Base-by-base conservation (phyloP, 345 rosid species). In the Eucalyptus polybractea region DNA sequence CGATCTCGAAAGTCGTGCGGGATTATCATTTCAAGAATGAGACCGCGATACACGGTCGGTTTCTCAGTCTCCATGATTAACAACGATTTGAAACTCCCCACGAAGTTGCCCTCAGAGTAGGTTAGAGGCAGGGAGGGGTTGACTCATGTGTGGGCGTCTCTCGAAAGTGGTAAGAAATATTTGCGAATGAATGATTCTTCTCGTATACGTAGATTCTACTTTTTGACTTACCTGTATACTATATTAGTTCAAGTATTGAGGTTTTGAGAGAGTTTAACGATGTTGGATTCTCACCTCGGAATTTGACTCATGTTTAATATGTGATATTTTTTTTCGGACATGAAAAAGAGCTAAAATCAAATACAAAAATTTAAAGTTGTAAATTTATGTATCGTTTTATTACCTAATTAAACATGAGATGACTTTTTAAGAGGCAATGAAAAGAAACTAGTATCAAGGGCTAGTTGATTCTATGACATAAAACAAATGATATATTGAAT, bases 341-440 rank as follows among this genome's bases (percentile, higher is more conserved):
- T 21, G 25, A 62, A 62, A 56, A 25, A 24, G 29, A 25, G 62
- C 29, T 56, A 24, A 56, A 56, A 56, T 5, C 29, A 25, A 56
- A 24, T 4, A 24, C 62, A 56, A 56, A 22, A 56, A 56, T 56
- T 56, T 24, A 10, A 24, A 56, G 13, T 24, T 56, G 62, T 56
- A 0, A 2, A 56, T 56, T 53, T 21, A 53, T 24, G 13, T 24
- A 1, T 56, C 62, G 1, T 56, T 0, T 4, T 24, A 56, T 24
- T 25, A 2, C 62, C 29, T 56, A 56, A 24, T 10, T 2, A 5
- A 56, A 56, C 0, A 56, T 22, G 0, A 56, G 24, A 56, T 24
- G 2, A 10, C 1, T 56, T 0, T 56, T 56, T 56, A 56, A 6
- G 2, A 1, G 62, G 29, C 13, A 56, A 56, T 56, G 6, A 56